phyloP scores from a whole-genome alignment of 1,284 basidiomycete genomes.

The Ceratobasidium sp. region DNA sequence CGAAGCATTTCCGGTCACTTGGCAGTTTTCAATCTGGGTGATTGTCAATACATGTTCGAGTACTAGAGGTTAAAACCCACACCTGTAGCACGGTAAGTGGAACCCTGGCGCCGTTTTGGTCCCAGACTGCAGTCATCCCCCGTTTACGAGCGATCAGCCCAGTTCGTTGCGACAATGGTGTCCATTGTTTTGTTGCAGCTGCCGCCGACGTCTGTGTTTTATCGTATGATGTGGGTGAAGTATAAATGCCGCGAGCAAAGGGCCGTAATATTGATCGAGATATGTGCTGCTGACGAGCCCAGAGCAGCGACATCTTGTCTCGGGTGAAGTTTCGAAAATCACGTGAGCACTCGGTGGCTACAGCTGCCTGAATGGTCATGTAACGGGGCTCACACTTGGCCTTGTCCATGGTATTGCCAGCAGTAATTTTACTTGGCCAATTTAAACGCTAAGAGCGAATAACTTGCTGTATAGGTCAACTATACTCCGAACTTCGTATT shows the following conservation, averaged over 20 bases:
- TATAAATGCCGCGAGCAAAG: conserved; percentile 18
- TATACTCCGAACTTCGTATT: no score
- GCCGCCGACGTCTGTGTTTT: neutral
- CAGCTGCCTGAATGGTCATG: no score
- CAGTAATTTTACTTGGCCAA: no score
- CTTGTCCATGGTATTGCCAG: no score
- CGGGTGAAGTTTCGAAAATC: conserved; percentile 4
- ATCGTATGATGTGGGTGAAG: neutral
- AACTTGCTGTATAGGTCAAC: no score
- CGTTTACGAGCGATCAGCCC: conserved; percentile 95
- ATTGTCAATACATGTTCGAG: neutral
- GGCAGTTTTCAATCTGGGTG: conserved; percentile 76
- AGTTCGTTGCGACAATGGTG: conserved; percentile 83
- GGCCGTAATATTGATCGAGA: neutral
- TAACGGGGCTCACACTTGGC: no score
- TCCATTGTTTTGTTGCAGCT: conserved; percentile 60
- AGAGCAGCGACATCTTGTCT: conserved; percentile 11
- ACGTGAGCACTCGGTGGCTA: conserved; percentile 7
- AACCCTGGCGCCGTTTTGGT: conserved; percentile 81
- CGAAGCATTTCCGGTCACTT: conserved; percentile 77
- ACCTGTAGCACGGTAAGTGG: conserved; percentile 97
- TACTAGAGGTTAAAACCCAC: conserved; percentile 42
- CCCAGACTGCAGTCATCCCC: conserved; percentile 95
- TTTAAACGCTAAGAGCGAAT: no score
- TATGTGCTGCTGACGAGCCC: neutral